phyloP scores from a whole-genome alignment of 2,329 filamentous ascomycete species.

The Ophiostoma sp. region DNA sequence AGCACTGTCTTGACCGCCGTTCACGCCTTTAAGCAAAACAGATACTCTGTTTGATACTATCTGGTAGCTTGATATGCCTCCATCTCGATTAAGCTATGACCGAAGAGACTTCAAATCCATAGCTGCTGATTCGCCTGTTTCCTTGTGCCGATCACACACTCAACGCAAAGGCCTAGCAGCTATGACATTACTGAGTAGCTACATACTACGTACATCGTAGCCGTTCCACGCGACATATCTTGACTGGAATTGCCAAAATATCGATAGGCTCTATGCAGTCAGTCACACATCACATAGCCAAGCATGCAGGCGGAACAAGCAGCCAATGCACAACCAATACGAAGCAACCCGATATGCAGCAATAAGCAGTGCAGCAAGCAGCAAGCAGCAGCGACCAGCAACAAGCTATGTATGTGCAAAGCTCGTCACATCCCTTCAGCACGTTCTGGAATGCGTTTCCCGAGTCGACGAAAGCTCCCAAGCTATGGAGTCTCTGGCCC shows the following conservation, averaged over 20 bases:
- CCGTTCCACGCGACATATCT: neutral
- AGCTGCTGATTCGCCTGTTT: slow-evolving; percentile 9
- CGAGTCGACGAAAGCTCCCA: neutral
- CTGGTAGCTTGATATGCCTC: neutral
- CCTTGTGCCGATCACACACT: neutral
- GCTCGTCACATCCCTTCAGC: neutral
- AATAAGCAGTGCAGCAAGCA: neutral
- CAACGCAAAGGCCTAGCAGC: neutral
- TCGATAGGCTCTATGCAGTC: neutral
- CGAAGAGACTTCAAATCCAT: slow-evolving; percentile 9
- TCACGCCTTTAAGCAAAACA: neutral
- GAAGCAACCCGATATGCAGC: neutral
- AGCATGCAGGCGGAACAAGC: neutral
- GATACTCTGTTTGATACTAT: too few relatives aligned
- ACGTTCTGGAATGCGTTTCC: slow-evolving; percentile 4
- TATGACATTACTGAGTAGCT: neutral
- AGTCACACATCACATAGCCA: neutral
- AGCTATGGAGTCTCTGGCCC: neutral
- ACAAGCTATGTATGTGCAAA: neutral
- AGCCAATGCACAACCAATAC: neutral
- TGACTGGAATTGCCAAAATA: neutral
- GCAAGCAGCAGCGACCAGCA: neutral
- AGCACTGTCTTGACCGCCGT: slow-evolving; percentile 1
- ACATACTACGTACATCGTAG: neutral
- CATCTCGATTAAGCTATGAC: neutral